Conservation (phyloP, 768 basidiomycete species). For the Suillus alpinus region DNA sequence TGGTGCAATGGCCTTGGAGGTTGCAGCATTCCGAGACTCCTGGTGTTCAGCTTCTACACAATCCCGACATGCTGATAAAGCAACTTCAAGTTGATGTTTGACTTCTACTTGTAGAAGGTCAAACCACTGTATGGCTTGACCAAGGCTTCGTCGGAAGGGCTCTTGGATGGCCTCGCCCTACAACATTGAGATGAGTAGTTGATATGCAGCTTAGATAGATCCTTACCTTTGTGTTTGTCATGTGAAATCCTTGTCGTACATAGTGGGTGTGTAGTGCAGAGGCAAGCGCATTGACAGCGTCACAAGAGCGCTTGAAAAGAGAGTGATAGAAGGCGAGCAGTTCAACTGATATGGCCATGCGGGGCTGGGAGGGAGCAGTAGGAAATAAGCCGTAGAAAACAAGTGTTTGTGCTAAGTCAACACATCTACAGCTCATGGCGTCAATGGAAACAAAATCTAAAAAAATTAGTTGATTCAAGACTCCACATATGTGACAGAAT, state of each 20-base stretch:
- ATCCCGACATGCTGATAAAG: slow-evolving; percentile 5
- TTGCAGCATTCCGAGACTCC: neutral
- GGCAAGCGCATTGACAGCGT: slow-evolving; percentile 10
- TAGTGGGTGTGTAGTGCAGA: slow-evolving; percentile 1
- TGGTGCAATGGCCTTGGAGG: neutral
- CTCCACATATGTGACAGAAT: neutral
- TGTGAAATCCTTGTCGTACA: neutral
- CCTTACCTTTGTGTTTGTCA: neutral
- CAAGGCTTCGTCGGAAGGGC: slow-evolving; percentile 30
- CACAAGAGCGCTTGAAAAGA: slow-evolving; percentile 22
- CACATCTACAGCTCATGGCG: slow-evolving; percentile 21
- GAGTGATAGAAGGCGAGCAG: slow-evolving; percentile 33
- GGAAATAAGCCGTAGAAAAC: slow-evolving; percentile 32
- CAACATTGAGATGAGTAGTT: neutral
- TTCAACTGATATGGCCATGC: slow-evolving; percentile 22
- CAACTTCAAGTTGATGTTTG: slow-evolving; percentile 11
- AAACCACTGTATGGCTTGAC: slow-evolving; percentile 29
- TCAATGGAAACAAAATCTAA: slow-evolving; percentile 17
- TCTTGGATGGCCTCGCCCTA: slow-evolving; percentile 16
- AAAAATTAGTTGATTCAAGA: neutral
- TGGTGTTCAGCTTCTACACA: neutral
- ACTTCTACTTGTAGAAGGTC: slow-evolving; percentile 15
- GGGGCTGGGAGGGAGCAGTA: slow-evolving; percentile 19
- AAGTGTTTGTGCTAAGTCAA: slow-evolving; percentile 17
- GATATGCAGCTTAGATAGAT: neutral